These are phyloP conservation scores for Hymenochaete sp. DNA, from an alignment of 1,284 basidiomycete species.

Conservation along the genomic window DNA sequence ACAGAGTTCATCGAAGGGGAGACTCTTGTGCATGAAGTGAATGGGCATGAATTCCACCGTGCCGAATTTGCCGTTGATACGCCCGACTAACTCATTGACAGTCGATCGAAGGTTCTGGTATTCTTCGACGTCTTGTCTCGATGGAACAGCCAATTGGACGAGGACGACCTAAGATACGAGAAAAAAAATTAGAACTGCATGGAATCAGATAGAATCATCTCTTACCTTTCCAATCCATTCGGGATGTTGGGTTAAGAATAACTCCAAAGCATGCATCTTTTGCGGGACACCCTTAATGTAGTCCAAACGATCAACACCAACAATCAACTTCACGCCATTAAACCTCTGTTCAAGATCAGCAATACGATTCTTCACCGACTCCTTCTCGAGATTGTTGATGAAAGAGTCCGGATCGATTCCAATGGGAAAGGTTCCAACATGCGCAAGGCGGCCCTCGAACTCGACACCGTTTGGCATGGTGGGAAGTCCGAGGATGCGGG, in stretches of 20 bases:
- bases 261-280: slow-evolving; percentile 93
- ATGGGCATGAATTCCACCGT: slow-evolving; percentile 99
- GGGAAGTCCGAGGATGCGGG: slow-evolving; percentile 89
- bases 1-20: slow-evolving; percentile 91
- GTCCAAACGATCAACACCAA: slow-evolving; percentile 95
- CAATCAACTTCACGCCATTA: slow-evolving; percentile 93
- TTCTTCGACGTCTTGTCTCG: slow-evolving; percentile 96
- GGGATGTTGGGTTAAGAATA: slow-evolving; percentile 94
- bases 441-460: slow-evolving; percentile 89
- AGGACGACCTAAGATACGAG: slow-evolving; percentile 65
- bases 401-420: slow-evolving; percentile 95
- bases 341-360: slow-evolving; percentile 81
- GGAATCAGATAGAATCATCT: background rate
- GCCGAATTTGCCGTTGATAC: slow-evolving; percentile 97
- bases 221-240: slow-evolving; percentile 96
- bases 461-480: slow-evolving; percentile 98
- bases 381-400: slow-evolving; percentile 74
- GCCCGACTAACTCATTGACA: slow-evolving; percentile 95
- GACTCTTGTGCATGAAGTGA: slow-evolving; percentile 95
- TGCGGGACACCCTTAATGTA: slow-evolving; percentile 99
- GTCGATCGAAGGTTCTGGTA: slow-evolving; percentile 95
- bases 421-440: slow-evolving; percentile 98
- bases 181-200: slow-evolving; percentile 11
- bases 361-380: slow-evolving; percentile 74
- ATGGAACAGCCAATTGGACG: slow-evolving; percentile 95